Base-by-base conservation (phyloP, 2,329 filamentous ascomycete genomes). In the Penicillium sp. region DNA sequence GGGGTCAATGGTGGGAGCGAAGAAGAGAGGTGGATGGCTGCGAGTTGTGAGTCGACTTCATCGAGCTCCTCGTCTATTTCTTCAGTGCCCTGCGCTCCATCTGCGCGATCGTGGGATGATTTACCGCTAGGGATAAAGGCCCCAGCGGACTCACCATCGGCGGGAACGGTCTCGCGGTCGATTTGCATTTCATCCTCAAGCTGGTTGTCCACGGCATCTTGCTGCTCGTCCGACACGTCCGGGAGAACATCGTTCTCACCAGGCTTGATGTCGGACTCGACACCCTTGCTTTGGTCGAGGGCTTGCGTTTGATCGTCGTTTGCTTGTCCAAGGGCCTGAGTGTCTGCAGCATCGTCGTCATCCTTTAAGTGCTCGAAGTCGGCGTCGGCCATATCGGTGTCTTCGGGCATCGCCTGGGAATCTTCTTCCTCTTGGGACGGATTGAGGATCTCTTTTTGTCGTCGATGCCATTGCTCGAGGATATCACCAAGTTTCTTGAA, bases 401-500 rank as follows among this genome's bases (percentile, higher is more conserved):
- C 84, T 60, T 81, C 68, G 49, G 79, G 76, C 61, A 84, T 75
- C 31, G 82, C 79, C 44, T 84, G 80, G 19, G 73, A 73, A 38
- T 80, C 74, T 50, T 86, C 76, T 36, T 82, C 76, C 47, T 83
- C 76, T 51, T 84, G 78, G 2, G 76, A 75, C 5, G 82, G 76
- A 55, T 88, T 82, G 69, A 83, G 78, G 64, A 99, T 97, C 59
- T 96, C 88, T 44, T 84, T 85, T 67, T 95, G 90, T 68, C 91
- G 90, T 56, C 90, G 85, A 73, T 97, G 92, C 90, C 92, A 99
- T 65, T 88, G 85, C 72, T 97, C 92, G 31, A 99, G 80, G 6
- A 91, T 88, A 76, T 99, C 91, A 22, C 94, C 94, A 30, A 99
- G 84, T 69, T 96, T 95, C 77, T 94, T 94, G 81, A 97, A 96